A percentile compares a stretch with the other conserved stretches of the same genome.
phyloP scores from a whole-genome alignment of 306 rosid genomes.

The Prunus salicina region DNA sequence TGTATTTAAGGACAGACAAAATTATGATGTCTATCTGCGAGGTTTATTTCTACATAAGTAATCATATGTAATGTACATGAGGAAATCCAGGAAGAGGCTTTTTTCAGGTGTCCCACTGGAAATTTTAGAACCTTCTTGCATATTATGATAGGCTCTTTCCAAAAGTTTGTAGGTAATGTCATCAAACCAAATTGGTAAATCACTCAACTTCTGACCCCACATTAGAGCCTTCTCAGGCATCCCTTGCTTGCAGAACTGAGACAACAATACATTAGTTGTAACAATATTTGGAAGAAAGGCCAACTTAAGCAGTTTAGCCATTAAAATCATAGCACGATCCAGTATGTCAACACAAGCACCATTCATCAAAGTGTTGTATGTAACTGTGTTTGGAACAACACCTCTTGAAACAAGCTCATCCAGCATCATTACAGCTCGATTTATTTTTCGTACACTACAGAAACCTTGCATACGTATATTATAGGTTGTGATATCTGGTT shows the following conservation, averaged over 20 bases:
- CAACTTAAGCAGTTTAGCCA: conserved; percentile 75
- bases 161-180: conserved; percentile 48
- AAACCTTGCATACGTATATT: conserved; percentile 59
- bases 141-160: conserved; percentile 41
- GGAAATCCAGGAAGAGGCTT: conserved; percentile 67
- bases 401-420: conserved; percentile 64
- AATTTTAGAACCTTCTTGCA: conserved; percentile 36
- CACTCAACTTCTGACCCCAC: conserved; percentile 73
- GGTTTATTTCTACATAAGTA: conserved; percentile 46
- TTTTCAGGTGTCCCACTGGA: conserved; percentile 41
- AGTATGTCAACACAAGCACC: conserved; percentile 56
- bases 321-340: conserved; percentile 61
- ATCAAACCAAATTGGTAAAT: conserved; percentile 48
- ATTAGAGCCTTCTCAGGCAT: conserved; percentile 68
- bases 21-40: background rate
- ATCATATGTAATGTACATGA: conserved; percentile 71
- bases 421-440: conserved; percentile 49
- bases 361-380: conserved; percentile 64
- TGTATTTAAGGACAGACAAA: no score
- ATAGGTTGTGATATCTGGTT: conserved; percentile 71
- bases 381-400: conserved; percentile 56
- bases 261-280: conserved; percentile 56
- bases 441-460: conserved; percentile 47
- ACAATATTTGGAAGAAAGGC: conserved; percentile 60
- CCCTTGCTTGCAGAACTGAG: conserved; percentile 75